Percentiles rank a stretch among this genome's conserved stretches.
Conservation (phyloP, 2,329 filamentous ascomycete genomes). For the Fusarium ramigenum region DNA sequence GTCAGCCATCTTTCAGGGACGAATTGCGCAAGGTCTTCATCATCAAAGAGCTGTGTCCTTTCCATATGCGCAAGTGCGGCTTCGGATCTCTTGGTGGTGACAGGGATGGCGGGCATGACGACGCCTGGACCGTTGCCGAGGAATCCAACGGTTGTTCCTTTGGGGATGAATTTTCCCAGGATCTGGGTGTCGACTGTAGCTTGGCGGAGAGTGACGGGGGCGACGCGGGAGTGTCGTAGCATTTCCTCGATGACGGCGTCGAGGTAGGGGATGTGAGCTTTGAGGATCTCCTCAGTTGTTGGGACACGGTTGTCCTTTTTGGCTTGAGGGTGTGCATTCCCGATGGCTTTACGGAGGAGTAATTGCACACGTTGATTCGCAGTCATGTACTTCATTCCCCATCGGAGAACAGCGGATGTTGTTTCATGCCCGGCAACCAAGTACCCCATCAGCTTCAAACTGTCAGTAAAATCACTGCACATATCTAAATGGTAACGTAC, state of each 20-base stretch:
- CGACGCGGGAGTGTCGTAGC: constrained; percentile 43
- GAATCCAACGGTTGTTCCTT: constrained; percentile 46
- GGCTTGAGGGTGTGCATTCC: constrained; percentile 31
- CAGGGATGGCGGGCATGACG: constrained; percentile 35
- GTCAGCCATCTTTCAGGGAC: constrained; percentile 51
- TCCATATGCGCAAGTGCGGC: not conserved
- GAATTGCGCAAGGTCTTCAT: constrained; percentile 42
- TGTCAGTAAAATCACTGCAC: not conserved
- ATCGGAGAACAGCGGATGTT: constrained; percentile 33
- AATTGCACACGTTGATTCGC: constrained; percentile 39
- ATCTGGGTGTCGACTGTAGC: constrained; percentile 46
- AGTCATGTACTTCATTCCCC: constrained; percentile 39
- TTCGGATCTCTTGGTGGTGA: constrained; percentile 22
- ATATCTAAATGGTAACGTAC: not conserved
- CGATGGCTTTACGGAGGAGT: constrained; percentile 40
- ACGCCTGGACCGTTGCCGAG: constrained; percentile 39
- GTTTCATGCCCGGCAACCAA: constrained; percentile 43
- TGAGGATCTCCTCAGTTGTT: constrained; percentile 42
- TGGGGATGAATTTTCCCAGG: constrained; percentile 47
- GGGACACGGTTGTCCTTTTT: constrained; percentile 32
- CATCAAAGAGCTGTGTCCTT: constrained; percentile 31
- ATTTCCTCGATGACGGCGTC: constrained; percentile 52
- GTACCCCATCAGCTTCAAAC: constrained; percentile 34
- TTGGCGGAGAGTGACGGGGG: constrained; percentile 41
- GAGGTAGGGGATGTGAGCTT: constrained; percentile 46